Conservation (phyloP, 139 green algal species). For the Chlorella vulgaris region DNA sequence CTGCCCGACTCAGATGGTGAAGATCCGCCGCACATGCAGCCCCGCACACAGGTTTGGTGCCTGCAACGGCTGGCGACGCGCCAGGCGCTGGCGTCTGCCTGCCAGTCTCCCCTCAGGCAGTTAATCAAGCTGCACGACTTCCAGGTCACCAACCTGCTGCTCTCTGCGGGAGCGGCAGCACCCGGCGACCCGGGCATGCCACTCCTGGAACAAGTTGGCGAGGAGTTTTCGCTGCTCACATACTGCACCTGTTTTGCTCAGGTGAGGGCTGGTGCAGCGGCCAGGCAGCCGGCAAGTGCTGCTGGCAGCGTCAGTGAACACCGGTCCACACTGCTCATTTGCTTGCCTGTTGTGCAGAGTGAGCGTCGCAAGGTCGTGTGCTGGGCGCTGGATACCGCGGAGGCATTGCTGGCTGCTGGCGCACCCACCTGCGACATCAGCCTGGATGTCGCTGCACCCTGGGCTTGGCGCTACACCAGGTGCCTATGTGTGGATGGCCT, state of each 20-base stretch:
- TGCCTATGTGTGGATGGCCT: too few species aligned
- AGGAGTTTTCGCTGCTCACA: not conserved
- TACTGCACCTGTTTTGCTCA: not conserved
- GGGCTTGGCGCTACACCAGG: too few species aligned
- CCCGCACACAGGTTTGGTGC: not conserved
- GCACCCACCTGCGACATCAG: not conserved
- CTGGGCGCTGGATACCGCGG: conserved; percentile 2
- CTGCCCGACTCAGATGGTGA: not conserved
- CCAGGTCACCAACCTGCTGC: not conserved
- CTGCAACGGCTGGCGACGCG: not conserved
- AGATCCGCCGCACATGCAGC: not conserved
- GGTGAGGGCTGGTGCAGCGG: not conserved
- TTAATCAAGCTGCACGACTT: conserved; percentile 11
- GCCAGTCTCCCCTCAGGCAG: conserved; percentile 17
- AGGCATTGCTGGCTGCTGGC: not conserved
- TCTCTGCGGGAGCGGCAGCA: not conserved
- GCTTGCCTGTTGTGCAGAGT: not conserved
- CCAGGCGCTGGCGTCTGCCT: not conserved
- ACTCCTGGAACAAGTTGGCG: not conserved
- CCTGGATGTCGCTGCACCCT: too few species aligned
- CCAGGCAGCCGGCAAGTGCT: too few species aligned
- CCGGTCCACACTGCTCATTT: too few species aligned
- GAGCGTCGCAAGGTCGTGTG: not conserved
- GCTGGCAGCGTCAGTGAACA: too few species aligned
- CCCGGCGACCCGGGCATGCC: not conserved